phyloP scores from a whole-genome alignment of 2,329 filamentous ascomycete genomes.

The Moelleriella libera region DNA sequence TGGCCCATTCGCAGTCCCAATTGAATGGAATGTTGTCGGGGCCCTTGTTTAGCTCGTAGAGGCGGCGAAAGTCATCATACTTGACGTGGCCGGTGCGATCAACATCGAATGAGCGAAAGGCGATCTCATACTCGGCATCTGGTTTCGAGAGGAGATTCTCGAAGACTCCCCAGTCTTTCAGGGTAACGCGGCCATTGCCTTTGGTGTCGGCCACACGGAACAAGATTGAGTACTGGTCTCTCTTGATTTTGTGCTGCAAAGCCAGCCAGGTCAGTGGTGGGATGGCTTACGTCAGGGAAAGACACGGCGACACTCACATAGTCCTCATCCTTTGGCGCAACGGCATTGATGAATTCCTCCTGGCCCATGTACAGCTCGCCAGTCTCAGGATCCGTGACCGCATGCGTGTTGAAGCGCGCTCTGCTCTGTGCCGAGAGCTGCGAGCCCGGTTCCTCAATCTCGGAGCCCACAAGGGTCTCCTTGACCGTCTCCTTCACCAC shows the following conservation, averaged over 20 bases:
- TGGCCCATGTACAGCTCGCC: slow-evolving; percentile 71
- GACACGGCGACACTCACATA: slow-evolving; percentile 55
- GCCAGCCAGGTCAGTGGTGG: background rate
- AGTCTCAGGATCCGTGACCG: slow-evolving; percentile 57
- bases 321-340: slow-evolving; percentile 77
- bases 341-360: slow-evolving; percentile 80
- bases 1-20: slow-evolving; percentile 95
- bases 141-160: slow-evolving; percentile 88
- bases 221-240: slow-evolving; percentile 87
- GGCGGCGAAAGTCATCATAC: slow-evolving; percentile 72
- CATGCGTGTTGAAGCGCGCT: slow-evolving; percentile 62
- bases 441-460: slow-evolving; percentile 28
- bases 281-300: background rate
- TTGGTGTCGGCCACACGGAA: slow-evolving; percentile 82
- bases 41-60: slow-evolving; percentile 85
- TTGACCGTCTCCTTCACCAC: slow-evolving; percentile 59
- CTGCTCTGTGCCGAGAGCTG: slow-evolving; percentile 63
- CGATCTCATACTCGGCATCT: slow-evolving; percentile 97
- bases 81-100: slow-evolving; percentile 74
- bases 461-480: slow-evolving; percentile 56
- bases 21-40: slow-evolving; percentile 78
- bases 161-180: slow-evolving; percentile 85
- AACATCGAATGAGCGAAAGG: slow-evolving; percentile 89
- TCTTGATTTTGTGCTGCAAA: slow-evolving; percentile 85
- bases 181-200: slow-evolving; percentile 55